A percentile compares a stretch with the other conserved stretches of the same genome.
phyloP scores from a whole-genome alignment of 305 asterid species.

The Plantago coronopus region DNA sequence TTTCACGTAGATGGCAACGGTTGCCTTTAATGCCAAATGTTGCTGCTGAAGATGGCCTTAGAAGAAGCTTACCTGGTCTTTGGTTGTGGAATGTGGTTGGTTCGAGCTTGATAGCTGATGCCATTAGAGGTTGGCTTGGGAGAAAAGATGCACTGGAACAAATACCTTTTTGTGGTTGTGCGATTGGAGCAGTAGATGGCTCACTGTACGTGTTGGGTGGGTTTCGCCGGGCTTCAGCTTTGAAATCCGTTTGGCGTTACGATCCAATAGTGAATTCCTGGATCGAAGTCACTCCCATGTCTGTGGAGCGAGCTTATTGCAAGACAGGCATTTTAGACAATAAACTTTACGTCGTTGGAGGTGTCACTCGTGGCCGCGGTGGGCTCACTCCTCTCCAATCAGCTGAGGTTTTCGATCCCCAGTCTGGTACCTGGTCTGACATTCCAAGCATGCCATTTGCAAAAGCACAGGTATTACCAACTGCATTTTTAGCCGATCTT shows the following conservation, averaged over 20 bases:
- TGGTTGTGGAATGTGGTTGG: constrained; percentile 59
- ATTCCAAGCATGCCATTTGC: constrained; percentile 86
- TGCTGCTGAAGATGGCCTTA: constrained; percentile 38
- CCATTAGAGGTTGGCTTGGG: constrained; percentile 65
- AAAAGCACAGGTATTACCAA: constrained; percentile 78
- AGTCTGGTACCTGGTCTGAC: constrained; percentile 59
- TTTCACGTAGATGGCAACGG: constrained; percentile 60
- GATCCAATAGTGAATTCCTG: constrained; percentile 59
- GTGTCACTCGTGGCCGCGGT: constrained; percentile 69
- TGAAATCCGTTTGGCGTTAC: constrained; percentile 64
- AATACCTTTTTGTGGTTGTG: constrained; percentile 74
- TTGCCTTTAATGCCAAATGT: constrained; percentile 68
- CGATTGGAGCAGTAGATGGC: constrained; percentile 70
- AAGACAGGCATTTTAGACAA: constrained; percentile 68
- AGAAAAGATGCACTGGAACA: constrained; percentile 52
- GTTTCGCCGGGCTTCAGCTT: constrained; percentile 51
- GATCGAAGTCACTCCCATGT: constrained; percentile 72
- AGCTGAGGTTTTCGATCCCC: constrained; percentile 79
- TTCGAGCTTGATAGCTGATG: constrained; percentile 56
- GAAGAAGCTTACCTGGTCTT: constrained; percentile 42
- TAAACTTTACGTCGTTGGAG: constrained; percentile 83
- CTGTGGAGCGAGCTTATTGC: constrained; percentile 70
- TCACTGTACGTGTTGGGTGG: constrained; percentile 78
- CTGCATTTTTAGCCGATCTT: constrained; percentile 76
- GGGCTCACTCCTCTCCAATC: constrained; percentile 76